Percentiles rank a stretch among this genome's conserved stretches.
Conservation (phyloP, 306 rosid species). For the Malus orientalis region DNA sequence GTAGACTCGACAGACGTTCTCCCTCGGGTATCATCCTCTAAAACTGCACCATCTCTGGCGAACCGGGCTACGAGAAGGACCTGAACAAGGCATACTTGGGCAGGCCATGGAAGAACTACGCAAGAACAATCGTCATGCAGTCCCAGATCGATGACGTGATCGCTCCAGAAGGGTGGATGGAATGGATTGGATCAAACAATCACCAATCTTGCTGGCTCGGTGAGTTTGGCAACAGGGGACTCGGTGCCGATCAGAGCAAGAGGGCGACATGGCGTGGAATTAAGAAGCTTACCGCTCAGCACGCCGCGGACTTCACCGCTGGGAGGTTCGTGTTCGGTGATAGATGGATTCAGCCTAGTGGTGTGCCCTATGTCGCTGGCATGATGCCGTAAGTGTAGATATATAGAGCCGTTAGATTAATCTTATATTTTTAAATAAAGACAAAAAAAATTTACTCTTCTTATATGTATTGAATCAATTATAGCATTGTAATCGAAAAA, state of each 20-base stretch:
- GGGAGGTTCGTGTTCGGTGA: constrained; percentile 32
- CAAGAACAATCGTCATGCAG: constrained; percentile 56
- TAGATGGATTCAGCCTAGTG: constrained; percentile 44
- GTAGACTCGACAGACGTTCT: constrained; percentile 23
- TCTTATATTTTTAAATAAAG: not conserved
- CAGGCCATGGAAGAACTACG: constrained; percentile 55
- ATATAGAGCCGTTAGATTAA: not conserved
- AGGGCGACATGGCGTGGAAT: constrained; percentile 56
- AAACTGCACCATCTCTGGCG: constrained; percentile 42
- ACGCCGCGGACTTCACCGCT: constrained; percentile 30
- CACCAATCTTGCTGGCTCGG: constrained; percentile 32
- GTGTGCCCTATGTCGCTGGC: constrained; percentile 34
- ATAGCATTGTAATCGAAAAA: not conserved
- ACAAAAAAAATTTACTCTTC: not conserved
- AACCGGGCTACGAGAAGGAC: constrained; percentile 3
- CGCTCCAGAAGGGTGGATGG: constrained; percentile 41
- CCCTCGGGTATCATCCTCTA: constrained; percentile 41
- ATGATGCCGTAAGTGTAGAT: constrained; percentile 4
- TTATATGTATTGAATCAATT: not conserved
- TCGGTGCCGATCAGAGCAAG: constrained; percentile 8
- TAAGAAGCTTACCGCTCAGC: not conserved
- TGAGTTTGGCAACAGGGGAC: constrained; percentile 50
- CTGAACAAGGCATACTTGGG: constrained; percentile 39
- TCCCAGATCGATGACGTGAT: constrained; percentile 35
- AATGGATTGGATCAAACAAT: constrained; percentile 31